Percentiles rank a stretch among this genome's conserved stretches.
phyloP scores from a whole-genome alignment of 495 filamentous ascomycete genomes.

The Hypoxylon perforatum region DNA sequence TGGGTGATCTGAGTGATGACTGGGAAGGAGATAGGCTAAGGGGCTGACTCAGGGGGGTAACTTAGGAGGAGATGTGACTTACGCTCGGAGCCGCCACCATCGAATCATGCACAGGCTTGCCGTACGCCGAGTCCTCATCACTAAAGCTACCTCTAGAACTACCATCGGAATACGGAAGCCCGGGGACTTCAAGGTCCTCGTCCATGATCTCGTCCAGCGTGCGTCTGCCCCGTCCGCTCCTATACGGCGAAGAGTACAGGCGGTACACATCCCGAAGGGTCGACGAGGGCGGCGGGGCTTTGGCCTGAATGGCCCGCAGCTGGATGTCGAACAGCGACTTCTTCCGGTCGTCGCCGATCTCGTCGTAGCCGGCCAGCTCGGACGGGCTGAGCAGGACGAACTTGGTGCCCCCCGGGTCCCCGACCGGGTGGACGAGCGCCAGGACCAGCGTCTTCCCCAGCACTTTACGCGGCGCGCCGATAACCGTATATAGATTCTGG shows the following conservation, averaged over 20 bases:
- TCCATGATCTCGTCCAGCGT: constrained; percentile 18
- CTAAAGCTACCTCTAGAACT: constrained; percentile 9
- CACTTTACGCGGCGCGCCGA: constrained; percentile 38
- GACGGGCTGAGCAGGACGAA: constrained; percentile 10
- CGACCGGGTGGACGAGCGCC: constrained; percentile 24
- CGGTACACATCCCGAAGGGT: constrained; percentile 12
- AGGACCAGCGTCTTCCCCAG: constrained; percentile 5
- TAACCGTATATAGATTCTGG: constrained; percentile 44
- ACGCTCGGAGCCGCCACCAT: constrained; percentile 8
- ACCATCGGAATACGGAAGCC: constrained; percentile 6
- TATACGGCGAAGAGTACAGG: constrained; percentile 23
- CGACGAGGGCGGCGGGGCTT: neutral
- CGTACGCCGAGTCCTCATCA: constrained; percentile 22
- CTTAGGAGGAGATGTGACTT: constrained; percentile 2
- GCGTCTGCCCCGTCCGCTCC: constrained; percentile 8
- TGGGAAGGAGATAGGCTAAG: too few species aligned
- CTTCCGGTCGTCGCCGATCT: constrained; percentile 24
- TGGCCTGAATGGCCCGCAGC: constrained; percentile 15
- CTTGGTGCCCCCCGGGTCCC: constrained; percentile 23
- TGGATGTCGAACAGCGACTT: constrained; percentile 34
- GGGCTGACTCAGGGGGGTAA: too few species aligned
- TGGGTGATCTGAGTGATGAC: neutral
- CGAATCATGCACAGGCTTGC: constrained; percentile 11
- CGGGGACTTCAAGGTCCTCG: constrained; percentile 15
- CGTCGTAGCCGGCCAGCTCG: constrained; percentile 16